Percentiles rank a stretch among this genome's conserved stretches.
Evolutionary conservation across 768 basidiomycete genomes (phyloP).

Genomic region (Erythrobasidium yunnanense): DNA sequence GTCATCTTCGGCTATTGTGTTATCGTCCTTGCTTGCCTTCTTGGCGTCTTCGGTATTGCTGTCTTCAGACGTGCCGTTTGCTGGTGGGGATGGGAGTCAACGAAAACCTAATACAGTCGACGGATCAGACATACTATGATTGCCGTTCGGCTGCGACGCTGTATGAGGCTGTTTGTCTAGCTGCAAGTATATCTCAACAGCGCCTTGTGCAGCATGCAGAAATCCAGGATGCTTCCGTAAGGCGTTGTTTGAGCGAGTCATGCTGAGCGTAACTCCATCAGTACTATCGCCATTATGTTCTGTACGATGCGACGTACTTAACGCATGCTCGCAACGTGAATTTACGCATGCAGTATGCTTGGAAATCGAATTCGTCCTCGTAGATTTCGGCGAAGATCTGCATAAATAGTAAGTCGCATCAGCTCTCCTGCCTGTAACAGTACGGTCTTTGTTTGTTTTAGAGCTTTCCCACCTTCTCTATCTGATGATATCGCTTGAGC

Average conservation of each 20-base stretch:
- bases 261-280: neutral
- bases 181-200: conserved; percentile 57
- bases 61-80: conserved; percentile 72
- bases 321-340: conserved; percentile 76
- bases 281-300: conserved; percentile 53
- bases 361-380: conserved; percentile 96
- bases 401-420: neutral
- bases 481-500: conserved; percentile 67
- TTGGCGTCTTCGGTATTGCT: conserved; percentile 47
- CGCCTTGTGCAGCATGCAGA: neutral
- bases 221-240: conserved; percentile 27
- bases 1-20: conserved; percentile 49
- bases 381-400: conserved; percentile 66
- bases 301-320: conserved; percentile 50
- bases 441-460: neutral
- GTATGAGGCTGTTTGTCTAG: conserved; percentile 52
- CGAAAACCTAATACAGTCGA: neutral
- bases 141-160: conserved; percentile 23
- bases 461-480: conserved; percentile 57
- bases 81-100: conserved; percentile 37
- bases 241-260: conserved; percentile 20
- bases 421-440: neutral
- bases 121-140: neutral
- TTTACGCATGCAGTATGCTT: conserved; percentile 82
- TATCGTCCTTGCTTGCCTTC: conserved; percentile 47